These are phyloP conservation scores for Wickerhamomyces rabaulensis DNA, from an alignment of 805 yeast species.

Conservation along the genomic window DNA sequence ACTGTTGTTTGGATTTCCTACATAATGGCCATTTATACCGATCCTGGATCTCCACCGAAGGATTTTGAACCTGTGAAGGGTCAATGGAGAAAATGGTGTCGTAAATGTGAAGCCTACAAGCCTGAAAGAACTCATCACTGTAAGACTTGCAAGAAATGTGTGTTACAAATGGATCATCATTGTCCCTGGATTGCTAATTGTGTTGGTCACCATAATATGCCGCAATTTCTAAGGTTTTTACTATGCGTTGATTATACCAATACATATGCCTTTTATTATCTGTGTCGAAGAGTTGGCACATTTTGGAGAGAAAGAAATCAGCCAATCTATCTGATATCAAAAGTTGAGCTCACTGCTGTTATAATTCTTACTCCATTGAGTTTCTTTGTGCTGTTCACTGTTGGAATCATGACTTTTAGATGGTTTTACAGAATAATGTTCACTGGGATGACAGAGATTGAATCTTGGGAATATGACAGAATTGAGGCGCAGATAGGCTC, in stretches of 20 bases:
- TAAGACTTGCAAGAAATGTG: conserved; percentile 64
- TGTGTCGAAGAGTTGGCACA: conserved; percentile 33
- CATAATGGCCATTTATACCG: conserved; percentile 53
- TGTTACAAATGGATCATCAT: conserved; percentile 91
- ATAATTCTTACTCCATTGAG: conserved; percentile 50
- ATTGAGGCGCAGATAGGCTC: conserved; percentile 59
- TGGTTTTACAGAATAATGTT: conserved; percentile 49
- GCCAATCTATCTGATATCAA: conserved; percentile 53
- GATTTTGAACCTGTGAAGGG: conserved; percentile 37
- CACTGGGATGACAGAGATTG: conserved; percentile 83
- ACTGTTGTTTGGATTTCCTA: conserved; percentile 73
- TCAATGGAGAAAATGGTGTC: conserved; percentile 67
- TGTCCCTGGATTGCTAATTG: conserved; percentile 93
- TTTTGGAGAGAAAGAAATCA: conserved; percentile 45
- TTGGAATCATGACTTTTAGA: conserved; percentile 55
- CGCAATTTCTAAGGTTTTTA: conserved; percentile 76
- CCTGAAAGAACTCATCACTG: conserved; percentile 89
- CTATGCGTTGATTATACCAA: conserved; percentile 56
- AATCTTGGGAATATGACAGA: conserved; percentile 87
- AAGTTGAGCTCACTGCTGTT: conserved; percentile 48
- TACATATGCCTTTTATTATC: conserved; percentile 38
- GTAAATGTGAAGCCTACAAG: conserved; percentile 65
- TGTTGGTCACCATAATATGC: conserved; percentile 73
- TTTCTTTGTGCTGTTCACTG: conserved; percentile 54
- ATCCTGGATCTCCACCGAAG: conserved; percentile 66